phyloP scores from a whole-genome alignment of 2,329 filamentous ascomycete genomes.

The Sarocladium strictum region DNA sequence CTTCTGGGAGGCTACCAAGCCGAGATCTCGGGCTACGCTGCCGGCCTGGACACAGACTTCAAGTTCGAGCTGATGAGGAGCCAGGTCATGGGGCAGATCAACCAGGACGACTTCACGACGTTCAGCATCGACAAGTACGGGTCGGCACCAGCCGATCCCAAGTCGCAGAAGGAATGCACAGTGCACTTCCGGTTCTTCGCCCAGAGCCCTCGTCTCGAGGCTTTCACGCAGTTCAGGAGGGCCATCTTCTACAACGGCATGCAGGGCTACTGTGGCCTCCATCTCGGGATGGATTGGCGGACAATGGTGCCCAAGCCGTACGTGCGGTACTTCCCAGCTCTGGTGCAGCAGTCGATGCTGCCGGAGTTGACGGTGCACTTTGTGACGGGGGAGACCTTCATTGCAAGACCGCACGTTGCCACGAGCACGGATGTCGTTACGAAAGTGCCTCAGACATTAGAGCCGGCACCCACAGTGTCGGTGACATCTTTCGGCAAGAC shows the following conservation, averaged over 20 bases:
- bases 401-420: background rate
- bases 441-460: background rate
- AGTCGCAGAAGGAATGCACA: conserved; percentile 30
- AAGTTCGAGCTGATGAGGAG: conserved; percentile 22
- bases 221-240: conserved; percentile 16
- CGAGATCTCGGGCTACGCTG: conserved; percentile 21
- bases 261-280: conserved; percentile 26
- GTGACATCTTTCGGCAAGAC: conserved; percentile 7
- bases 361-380: conserved; percentile 18
- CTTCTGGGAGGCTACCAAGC: conserved; percentile 31
- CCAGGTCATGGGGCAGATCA: conserved; percentile 19
- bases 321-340: conserved; percentile 27
- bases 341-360: conserved; percentile 12
- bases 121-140: conserved; percentile 26
- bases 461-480: background rate
- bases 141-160: conserved; percentile 16
- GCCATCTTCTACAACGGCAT: conserved; percentile 24
- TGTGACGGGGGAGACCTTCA: conserved; percentile 12
- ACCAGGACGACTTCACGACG: conserved; percentile 18
- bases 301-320: conserved; percentile 26
- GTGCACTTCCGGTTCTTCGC: conserved; percentile 36
- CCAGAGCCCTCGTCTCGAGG: conserved; percentile 21
- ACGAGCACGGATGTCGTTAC: background rate
- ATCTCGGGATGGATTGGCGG: conserved; percentile 29
- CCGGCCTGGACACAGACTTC: conserved; percentile 18